Base-by-base conservation (phyloP, 768 basidiomycete genomes). In the Roridomyces roridus region DNA sequence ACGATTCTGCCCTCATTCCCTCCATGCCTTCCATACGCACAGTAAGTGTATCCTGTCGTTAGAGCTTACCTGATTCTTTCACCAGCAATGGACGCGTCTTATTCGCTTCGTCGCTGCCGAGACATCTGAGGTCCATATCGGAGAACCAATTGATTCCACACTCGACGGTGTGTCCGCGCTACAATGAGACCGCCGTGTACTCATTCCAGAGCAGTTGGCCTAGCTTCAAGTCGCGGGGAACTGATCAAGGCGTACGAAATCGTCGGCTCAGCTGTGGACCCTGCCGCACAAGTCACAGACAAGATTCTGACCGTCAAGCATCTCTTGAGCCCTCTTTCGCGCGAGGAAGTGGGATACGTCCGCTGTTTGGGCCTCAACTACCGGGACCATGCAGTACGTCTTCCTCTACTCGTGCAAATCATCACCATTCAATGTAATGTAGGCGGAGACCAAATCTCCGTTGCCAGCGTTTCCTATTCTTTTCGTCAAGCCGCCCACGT, bases 281-380 rank as follows among this genome's bases (percentile, higher is more conserved):
- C 86, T 8, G 72, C 79, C 0, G 85, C 90, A 2, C 82, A 85
- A 59, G 79, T 94, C 20, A 84, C 88, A 15, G 74, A 74, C 53
- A 85, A 77, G 20, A 69, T 88, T 0, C 74, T 93, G 40, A 92
- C 90, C 4, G 90, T 92, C 37, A 82, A 86, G 67, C 76, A 82
- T 37, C 82, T 94, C 34, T 80, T 94, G 17, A 75, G 85, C 3
- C 91, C 91, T 11, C 77, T 94, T 23, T 79, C 88, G 9, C 75
- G 81, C 37, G 83, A 87, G 57, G 79, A 91, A 65, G 77, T 92
- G 59, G 84, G 83, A 57, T 72, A 87, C 3, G 89, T 91, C 24
- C 82, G 91, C 11, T 92, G 90, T 71, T 72, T 94, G 12, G 91
- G 91, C 0, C 73, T 94, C 44, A 94, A 94, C 68, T 94, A 94